Evolutionary conservation across 2,329 filamentous ascomycete species (phyloP).

Genomic region (Thermothelomyces thermophilus): DNA sequence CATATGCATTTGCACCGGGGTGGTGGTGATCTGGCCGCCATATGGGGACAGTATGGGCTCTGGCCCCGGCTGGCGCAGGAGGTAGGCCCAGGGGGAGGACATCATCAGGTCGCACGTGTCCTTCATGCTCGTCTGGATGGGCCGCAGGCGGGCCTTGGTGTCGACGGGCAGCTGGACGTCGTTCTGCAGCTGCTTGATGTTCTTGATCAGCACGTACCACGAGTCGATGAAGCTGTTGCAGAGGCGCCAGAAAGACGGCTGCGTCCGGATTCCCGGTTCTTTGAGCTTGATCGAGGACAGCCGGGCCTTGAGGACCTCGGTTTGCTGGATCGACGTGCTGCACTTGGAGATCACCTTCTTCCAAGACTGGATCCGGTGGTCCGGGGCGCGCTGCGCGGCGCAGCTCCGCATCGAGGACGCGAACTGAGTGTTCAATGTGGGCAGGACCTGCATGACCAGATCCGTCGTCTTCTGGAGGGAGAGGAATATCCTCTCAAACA

Average conservation of each 20-base stretch:
- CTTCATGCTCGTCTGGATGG: conserved; percentile 75
- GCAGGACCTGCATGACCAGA: conserved; percentile 64
- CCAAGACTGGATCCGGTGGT: conserved; percentile 60
- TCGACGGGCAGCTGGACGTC: conserved; percentile 54
- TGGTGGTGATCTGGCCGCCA: conserved; percentile 9
- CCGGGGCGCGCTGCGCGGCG: conserved; percentile 51
- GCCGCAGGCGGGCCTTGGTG: conserved; percentile 66
- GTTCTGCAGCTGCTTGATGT: conserved; percentile 50
- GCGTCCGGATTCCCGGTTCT: conserved; percentile 66
- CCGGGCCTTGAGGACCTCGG: conserved; percentile 64
- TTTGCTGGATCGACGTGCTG: conserved; percentile 62
- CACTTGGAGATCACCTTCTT: conserved; percentile 65
- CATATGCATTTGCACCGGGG: conserved; percentile 32
- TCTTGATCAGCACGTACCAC: conserved; percentile 59
- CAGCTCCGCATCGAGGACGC: conserved; percentile 56
- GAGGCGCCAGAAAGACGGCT: conserved; percentile 57
- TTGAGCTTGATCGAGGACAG: conserved; percentile 77
- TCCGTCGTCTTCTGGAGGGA: conserved; percentile 69
- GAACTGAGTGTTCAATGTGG: conserved; percentile 62
- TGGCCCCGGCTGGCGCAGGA: conserved; percentile 24
- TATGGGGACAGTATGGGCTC: conserved; percentile 26
- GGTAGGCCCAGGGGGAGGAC: conserved; percentile 50
- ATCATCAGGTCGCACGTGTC: conserved; percentile 69
- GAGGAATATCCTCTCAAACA: conserved; percentile 77
- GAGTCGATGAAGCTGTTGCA: conserved; percentile 69